Conservation (phyloP, 116 monocot genomes). For the Thalassia testudinum region DNA sequence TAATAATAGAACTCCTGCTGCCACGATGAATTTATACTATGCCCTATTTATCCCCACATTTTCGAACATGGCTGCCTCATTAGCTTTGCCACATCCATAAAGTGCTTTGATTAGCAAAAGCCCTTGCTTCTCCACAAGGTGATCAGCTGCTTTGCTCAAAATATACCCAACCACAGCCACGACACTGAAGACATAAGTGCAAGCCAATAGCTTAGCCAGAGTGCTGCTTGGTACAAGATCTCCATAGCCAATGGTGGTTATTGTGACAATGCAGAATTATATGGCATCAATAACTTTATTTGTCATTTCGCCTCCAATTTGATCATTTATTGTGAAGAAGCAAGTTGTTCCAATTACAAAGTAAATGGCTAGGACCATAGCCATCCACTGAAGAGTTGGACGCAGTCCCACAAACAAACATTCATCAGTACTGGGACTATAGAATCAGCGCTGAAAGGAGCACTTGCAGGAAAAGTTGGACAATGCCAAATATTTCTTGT, state of each 20-base stretch:
- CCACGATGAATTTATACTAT: constrained; percentile 42
- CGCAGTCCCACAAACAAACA: too few relatives aligned
- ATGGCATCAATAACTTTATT: constrained; percentile 57
- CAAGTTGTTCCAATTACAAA: constrained; percentile 25
- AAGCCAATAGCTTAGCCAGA: constrained; percentile 65
- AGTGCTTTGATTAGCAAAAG: constrained; percentile 50
- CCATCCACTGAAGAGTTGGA: constrained; percentile 31
- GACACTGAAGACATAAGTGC: constrained; percentile 64
- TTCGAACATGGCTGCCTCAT: constrained; percentile 25
- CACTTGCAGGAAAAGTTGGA: too few relatives aligned
- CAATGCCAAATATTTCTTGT: too few relatives aligned
- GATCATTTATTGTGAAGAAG: constrained; percentile 51
- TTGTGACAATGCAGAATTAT: constrained; percentile 92
- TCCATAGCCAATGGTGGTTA: constrained; percentile 94
- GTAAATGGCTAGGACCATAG: constrained; percentile 33
- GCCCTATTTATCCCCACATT: constrained; percentile 40
- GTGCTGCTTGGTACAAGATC: constrained; percentile 69
- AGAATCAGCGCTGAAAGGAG: too few relatives aligned
- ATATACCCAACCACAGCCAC: constrained; percentile 70
- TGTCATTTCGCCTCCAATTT: constrained; percentile 53
- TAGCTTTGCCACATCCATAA: constrained; percentile 21
- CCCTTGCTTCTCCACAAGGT: constrained; percentile 85
- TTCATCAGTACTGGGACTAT: too few relatives aligned
- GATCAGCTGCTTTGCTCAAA: constrained; percentile 68
- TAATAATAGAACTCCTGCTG: constrained; percentile 19